phyloP scores from a whole-genome alignment of 148 eudicot genomes.

The Vaccinium myrtillus region DNA sequence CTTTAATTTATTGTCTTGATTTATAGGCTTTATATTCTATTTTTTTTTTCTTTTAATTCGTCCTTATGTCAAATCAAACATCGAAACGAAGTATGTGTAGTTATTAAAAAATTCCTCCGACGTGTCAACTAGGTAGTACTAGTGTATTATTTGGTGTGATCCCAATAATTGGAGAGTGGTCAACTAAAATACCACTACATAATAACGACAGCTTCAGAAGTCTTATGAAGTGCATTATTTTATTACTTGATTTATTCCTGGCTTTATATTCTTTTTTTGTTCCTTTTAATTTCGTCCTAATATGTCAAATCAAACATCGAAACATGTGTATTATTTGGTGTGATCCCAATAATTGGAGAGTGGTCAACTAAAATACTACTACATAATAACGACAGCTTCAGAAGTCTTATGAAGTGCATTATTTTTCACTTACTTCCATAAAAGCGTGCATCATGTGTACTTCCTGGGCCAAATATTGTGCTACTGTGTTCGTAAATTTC shows the following conservation, averaged over 20 bases:
- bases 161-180: conserved; percentile 1
- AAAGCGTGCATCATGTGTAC: neutral
- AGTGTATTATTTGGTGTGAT: neutral
- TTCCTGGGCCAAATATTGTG: neutral
- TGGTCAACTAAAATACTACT: too few species aligned
- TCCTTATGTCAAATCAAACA: neutral
- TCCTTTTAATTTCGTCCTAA: too few species aligned
- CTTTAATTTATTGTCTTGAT: neutral
- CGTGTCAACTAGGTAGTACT: too few species aligned
- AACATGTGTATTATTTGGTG: too few species aligned
- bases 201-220: neutral
- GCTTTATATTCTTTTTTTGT: too few species aligned
- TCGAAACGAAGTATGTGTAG: too few species aligned
- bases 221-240: neutral
- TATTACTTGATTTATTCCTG: too few species aligned
- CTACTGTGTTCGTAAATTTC: neutral
- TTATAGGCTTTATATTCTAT: neutral
- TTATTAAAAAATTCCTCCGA: too few species aligned
- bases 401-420: too few species aligned
- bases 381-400: too few species aligned
- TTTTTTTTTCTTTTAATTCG: neutral
- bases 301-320: too few species aligned
- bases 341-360: too few species aligned
- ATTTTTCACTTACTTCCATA: neutral
- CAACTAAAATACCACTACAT: neutral